Percentiles rank a stretch among this genome's conserved stretches.
Conservation (phyloP, 768 basidiomycete genomes). For the Pseudohyphozyma bogoriensis region DNA sequence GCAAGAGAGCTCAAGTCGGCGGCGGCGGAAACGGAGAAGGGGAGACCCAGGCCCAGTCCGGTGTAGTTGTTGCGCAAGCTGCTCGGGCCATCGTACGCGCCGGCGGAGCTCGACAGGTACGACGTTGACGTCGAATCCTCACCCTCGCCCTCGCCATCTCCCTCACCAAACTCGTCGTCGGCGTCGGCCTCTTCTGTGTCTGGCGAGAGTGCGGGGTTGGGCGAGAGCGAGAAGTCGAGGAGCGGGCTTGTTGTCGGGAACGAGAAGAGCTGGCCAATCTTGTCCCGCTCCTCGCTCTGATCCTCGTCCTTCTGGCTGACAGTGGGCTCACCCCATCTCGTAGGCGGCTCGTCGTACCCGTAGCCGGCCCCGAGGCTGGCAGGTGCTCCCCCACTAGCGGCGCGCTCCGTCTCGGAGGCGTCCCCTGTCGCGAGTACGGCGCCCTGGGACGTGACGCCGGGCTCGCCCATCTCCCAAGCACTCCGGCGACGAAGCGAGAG, state of each 20-base stretch:
- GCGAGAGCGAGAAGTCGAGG: background rate
- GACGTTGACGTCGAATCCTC: conserved; percentile 3
- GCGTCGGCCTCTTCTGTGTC: background rate
- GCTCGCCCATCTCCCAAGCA: background rate
- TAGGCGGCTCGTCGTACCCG: background rate
- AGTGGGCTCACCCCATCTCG: background rate
- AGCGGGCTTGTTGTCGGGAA: conserved; percentile 18
- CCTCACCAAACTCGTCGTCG: background rate
- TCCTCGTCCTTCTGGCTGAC: background rate
- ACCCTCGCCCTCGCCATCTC: background rate
- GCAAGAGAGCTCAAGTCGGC: conserved; percentile 22
- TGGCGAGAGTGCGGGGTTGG: background rate
- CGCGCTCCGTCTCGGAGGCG: background rate
- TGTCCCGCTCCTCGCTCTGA: conserved; percentile 8
- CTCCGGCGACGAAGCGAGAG: background rate
- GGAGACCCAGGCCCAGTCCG: conserved; percentile 27
- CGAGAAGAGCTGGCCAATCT: conserved; percentile 2
- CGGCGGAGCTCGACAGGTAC: background rate
- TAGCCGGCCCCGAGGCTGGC: background rate
- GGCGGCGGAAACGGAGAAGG: conserved; percentile 25
- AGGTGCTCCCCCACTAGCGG: background rate
- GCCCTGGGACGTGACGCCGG: background rate
- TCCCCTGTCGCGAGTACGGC: background rate
- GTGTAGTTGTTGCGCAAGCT: conserved; percentile 4
- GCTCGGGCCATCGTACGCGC: background rate